These are phyloP conservation scores for Venturia oleaginea DNA, from an alignment of 2,329 filamentous ascomycete genomes.

Conservation along the genomic window DNA sequence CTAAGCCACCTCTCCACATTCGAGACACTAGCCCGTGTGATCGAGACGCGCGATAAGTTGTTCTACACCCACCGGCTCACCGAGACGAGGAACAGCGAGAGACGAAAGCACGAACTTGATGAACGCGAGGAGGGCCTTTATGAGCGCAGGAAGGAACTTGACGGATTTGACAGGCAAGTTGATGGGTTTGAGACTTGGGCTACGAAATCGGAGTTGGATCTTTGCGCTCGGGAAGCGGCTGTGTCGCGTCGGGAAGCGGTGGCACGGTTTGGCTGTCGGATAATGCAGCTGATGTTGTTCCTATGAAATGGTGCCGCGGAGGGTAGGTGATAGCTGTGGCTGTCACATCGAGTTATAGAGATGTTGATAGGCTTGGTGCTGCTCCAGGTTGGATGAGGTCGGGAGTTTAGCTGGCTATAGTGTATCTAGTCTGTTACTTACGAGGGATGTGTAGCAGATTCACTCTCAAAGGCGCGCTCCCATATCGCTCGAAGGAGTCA, in stretches of 20 bases:
- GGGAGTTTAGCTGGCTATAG: background rate
- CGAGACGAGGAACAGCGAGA: background rate
- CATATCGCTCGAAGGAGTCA: no score
- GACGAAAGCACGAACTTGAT: background rate
- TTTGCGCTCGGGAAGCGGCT: background rate
- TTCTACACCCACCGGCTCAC: background rate
- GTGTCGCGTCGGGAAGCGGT: background rate
- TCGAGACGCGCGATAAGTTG: background rate
- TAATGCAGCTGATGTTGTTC: background rate
- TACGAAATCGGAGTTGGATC: background rate
- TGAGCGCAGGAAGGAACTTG: background rate
- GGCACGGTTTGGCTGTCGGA: background rate
- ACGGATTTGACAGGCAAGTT: background rate
- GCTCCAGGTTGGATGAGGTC: no score
- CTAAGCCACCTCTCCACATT: background rate
- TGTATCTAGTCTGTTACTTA: background rate
- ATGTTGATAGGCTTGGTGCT: no score
- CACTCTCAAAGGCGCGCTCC: no score
- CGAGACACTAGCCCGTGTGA: background rate
- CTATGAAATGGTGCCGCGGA: background rate
- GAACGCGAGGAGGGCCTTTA: background rate
- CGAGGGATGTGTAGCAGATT: no score
- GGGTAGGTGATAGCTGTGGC: background rate
- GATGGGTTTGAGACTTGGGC: background rate
- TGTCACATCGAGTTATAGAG: background rate